Conservation (phyloP, 2,329 filamentous ascomycete species). For the Fusarium sp. region DNA sequence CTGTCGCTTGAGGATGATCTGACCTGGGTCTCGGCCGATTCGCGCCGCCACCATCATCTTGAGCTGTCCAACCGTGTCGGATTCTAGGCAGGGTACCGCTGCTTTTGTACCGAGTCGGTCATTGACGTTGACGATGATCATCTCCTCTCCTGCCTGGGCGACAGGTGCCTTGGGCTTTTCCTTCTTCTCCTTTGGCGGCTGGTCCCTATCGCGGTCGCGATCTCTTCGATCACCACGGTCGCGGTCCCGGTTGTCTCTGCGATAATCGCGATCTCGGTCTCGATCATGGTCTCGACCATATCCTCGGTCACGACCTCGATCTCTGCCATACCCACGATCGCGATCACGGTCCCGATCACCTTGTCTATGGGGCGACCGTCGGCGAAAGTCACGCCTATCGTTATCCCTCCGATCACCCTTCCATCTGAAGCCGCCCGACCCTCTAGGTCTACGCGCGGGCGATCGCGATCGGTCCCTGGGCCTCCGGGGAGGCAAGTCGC, state of each 20-base stretch:
- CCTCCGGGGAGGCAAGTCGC: conserved; percentile 32
- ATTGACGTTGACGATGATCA: conserved; percentile 95
- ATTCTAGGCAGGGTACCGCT: conserved; percentile 88
- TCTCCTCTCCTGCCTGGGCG: conserved; percentile 70
- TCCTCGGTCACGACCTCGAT: conserved; percentile 16
- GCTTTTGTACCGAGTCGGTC: conserved; percentile 97
- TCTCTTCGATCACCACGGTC: conserved; percentile 31
- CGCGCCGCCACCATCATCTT: conserved; percentile 92
- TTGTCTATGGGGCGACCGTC: conserved; percentile 40
- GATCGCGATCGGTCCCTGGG: conserved; percentile 43
- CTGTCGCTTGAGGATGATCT: conserved; percentile 92
- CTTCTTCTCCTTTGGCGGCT: conserved; percentile 51
- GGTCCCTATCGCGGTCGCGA: conserved; percentile 28
- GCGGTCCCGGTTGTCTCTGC: conserved; percentile 40
- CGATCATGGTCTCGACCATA: conserved; percentile 26
- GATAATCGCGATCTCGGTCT: conserved; percentile 38
- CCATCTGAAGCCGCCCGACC: conserved; percentile 44
- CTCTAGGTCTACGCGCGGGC: conserved; percentile 37
- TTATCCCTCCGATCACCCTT: conserved; percentile 43
- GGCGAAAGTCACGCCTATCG: conserved; percentile 41
- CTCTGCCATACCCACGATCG: conserved; percentile 29
- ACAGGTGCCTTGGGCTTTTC: conserved; percentile 52
- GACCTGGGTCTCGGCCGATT: conserved; percentile 89
- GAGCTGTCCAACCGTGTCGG: conserved; percentile 86
- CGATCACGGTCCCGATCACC: conserved; percentile 39